These are phyloP conservation scores for Spathaspora sp. DNA, from an alignment of 1,139 yeast species.

Conservation along the genomic window DNA sequence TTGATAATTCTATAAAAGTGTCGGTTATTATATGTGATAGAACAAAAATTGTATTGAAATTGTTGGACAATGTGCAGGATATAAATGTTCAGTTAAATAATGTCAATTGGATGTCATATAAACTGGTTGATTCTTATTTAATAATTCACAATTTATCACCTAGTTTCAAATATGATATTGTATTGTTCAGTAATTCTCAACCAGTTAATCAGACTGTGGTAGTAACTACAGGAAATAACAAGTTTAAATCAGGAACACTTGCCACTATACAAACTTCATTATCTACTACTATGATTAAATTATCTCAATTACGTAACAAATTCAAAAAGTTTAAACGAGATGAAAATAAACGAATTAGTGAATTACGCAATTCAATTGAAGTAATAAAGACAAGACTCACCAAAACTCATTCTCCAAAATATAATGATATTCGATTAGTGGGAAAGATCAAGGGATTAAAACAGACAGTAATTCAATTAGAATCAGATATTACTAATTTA, in stretches of 20 bases:
- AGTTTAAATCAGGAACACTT: slow-evolving; percentile 39
- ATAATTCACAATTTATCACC: slow-evolving; percentile 68
- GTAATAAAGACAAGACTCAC: slow-evolving; percentile 48
- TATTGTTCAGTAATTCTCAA: slow-evolving; percentile 37
- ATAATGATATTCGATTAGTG: slow-evolving; percentile 29
- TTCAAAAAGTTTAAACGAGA: slow-evolving; percentile 63
- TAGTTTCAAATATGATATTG: slow-evolving; percentile 65
- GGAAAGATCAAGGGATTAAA: slow-evolving; percentile 46
- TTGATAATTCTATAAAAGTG: slow-evolving; percentile 17
- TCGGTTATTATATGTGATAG: slow-evolving; percentile 33
- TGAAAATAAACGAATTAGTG: slow-evolving; percentile 52
- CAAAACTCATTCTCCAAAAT: slow-evolving; percentile 26
- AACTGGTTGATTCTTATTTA: slow-evolving; percentile 36
- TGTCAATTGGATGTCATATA: slow-evolving; percentile 57
- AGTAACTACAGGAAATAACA: slow-evolving; percentile 27
- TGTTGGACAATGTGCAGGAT: slow-evolving; percentile 31
- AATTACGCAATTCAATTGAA: slow-evolving; percentile 60
- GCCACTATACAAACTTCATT: slow-evolving; percentile 64
- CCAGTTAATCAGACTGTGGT: slow-evolving; percentile 27
- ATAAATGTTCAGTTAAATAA: slow-evolving; percentile 57
- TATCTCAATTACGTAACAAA: slow-evolving; percentile 49
- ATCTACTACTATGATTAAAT: slow-evolving; percentile 56
- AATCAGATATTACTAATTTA: slow-evolving; percentile 33
- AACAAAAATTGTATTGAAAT: slow-evolving; percentile 42
- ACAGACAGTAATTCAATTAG: slow-evolving; percentile 42